These are phyloP conservation scores for Protomyces inundatus DNA, from an alignment of 1,139 yeast species.

Conservation along the genomic window DNA sequence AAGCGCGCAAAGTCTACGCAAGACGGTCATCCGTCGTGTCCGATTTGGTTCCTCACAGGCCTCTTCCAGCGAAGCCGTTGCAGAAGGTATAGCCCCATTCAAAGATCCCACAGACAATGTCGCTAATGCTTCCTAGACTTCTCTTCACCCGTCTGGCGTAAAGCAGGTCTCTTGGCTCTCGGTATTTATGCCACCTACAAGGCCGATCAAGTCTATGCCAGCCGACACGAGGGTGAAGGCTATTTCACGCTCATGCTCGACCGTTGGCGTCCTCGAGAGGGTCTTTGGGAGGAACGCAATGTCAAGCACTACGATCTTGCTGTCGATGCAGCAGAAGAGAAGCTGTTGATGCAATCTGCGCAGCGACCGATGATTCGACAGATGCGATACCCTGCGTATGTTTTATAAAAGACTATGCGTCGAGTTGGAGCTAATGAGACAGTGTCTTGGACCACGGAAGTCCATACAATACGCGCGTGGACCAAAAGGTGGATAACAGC, in stretches of 20 bases:
- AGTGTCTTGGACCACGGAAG: constrained; percentile 21
- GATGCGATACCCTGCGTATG: constrained; percentile 24
- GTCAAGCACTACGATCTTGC: constrained; percentile 18
- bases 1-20: background rate
- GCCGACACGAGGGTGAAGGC: constrained; percentile 9
- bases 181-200: constrained; percentile 13
- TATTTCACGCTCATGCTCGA: constrained; percentile 8
- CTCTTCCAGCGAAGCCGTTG: constrained; percentile 1
- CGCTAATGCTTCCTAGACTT: background rate
- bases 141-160: constrained; percentile 21
- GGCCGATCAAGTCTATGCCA: constrained; percentile 18
- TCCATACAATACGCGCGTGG: constrained; percentile 23
- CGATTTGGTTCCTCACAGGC: background rate
- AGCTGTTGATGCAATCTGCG: constrained; percentile 13
- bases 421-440: background rate
- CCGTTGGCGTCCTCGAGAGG: constrained; percentile 17
- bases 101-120: background rate
- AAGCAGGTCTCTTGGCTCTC: constrained; percentile 4
- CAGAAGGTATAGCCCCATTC: background rate
- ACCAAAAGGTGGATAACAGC: constrained; percentile 22
- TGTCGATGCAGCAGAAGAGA: constrained; percentile 13
- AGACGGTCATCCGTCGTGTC: background rate
- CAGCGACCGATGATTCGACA: constrained; percentile 10
- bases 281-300: constrained; percentile 20
- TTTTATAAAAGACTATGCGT: background rate